These are phyloP conservation scores for Pseudogymnoascus sp. DNA, from an alignment of 2,329 filamentous ascomycete species.

Conservation along the genomic window DNA sequence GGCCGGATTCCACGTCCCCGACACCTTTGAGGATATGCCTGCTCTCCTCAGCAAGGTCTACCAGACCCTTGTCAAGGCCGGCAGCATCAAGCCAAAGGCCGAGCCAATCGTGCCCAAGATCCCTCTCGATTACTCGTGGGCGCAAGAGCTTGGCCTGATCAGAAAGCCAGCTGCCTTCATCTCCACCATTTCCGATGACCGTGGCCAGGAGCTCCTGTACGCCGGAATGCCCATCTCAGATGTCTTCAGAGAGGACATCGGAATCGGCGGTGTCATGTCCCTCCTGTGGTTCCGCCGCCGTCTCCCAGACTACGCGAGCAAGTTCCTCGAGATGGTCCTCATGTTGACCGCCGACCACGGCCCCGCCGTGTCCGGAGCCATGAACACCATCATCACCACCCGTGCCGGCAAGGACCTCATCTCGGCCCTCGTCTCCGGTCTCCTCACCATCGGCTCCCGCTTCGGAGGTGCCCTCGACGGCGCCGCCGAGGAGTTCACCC, in stretches of 20 bases:
- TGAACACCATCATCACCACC: conserved; percentile 99
- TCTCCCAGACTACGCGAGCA: conserved; percentile 90
- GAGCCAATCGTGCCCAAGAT: conserved; percentile 98
- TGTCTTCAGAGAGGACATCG: conserved; percentile 97
- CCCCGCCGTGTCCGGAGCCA: conserved; percentile 96
- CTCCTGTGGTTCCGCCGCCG: conserved; percentile 99
- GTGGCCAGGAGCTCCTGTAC: conserved; percentile 97
- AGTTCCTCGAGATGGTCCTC: conserved; percentile 99
- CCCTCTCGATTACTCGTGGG: conserved; percentile 99
- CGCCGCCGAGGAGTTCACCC: conserved; percentile 96
- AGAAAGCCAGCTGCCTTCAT: conserved; percentile 99
- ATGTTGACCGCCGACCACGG: conserved; percentile 99
- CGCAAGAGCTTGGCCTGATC: conserved; percentile 97
- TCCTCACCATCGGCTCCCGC: conserved; percentile 93
- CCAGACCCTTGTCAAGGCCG: conserved; percentile 75
- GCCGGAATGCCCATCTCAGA: conserved; percentile 99
- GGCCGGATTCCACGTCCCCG: conserved; percentile 86
- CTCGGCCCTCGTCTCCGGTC: conserved; percentile 88
- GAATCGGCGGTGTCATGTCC: conserved; percentile 99
- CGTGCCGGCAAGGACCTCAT: conserved; percentile 99
- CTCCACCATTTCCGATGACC: conserved; percentile 98
- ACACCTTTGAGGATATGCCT: conserved; percentile 96
- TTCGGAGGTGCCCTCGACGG: conserved; percentile 98
- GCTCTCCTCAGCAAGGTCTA: conserved; percentile 70
- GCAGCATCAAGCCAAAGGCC: conserved; percentile 73